Conservation (phyloP, 352 stramenopile species). For the Phytopythium delawarense region DNA sequence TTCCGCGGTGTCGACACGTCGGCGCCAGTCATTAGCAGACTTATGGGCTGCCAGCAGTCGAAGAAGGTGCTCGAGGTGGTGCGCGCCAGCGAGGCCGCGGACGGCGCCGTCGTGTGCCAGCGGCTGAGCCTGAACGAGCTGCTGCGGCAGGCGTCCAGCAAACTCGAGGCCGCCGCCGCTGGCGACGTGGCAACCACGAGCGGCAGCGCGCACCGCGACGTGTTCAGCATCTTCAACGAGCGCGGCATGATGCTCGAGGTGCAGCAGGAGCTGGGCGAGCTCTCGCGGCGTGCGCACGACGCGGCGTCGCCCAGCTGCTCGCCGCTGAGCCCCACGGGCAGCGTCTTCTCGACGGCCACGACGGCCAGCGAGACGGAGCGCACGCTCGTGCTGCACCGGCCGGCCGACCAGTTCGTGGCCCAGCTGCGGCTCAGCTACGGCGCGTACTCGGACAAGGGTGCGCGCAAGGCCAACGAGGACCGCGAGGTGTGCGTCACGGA, state of each 20-base stretch:
- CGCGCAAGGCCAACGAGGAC: conserved; percentile 78
- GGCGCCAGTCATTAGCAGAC: background rate
- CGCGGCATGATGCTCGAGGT: conserved; percentile 65
- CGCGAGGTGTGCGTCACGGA: conserved; percentile 44
- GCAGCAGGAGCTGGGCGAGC: conserved; percentile 1
- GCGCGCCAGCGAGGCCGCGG: conserved; percentile 10
- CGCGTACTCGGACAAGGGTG: conserved; percentile 67
- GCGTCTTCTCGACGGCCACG: conserved; percentile 70
- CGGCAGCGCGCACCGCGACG: conserved; percentile 58
- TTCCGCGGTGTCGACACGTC: background rate
- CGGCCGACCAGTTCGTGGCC: conserved; percentile 46
- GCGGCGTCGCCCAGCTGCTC: conserved; percentile 25
- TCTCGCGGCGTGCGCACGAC: background rate
- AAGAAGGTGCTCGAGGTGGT: conserved; percentile 36
- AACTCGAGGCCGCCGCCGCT: conserved; percentile 24
- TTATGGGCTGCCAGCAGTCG: conserved; percentile 62
- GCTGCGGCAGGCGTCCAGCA: conserved; percentile 37
- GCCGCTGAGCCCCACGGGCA: conserved; percentile 49
- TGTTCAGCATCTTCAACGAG: conserved; percentile 86
- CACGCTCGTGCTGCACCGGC: conserved; percentile 47
- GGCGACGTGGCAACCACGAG: conserved; percentile 14
- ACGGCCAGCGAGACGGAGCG: conserved; percentile 73
- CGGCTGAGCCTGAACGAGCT: conserved; percentile 54
- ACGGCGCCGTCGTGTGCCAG: conserved; percentile 16
- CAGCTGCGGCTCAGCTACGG: conserved; percentile 60